A percentile compares a stretch with the other conserved stretches of the same genome.
These are phyloP conservation scores for Suhomyces bokatorum DNA, from an alignment of 1,139 yeast species.

Conservation along the genomic window DNA sequence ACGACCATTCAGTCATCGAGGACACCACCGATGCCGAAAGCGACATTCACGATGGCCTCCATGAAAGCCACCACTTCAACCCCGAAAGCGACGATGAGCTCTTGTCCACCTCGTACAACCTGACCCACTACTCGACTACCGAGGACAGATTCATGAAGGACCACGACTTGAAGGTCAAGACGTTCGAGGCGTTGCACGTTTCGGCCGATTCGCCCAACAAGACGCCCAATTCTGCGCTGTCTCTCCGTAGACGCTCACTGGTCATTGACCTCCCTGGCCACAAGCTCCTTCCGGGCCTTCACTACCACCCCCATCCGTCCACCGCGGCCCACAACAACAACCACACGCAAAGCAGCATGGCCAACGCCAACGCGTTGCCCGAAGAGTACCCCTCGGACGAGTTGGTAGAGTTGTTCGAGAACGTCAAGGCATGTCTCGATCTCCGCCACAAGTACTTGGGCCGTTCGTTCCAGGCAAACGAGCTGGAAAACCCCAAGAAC, in stretches of 20 bases:
- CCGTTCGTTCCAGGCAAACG: conserved; percentile 65
- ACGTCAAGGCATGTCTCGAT: conserved; percentile 71
- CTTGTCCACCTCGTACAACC: conserved; percentile 34
- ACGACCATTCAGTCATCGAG: conserved; percentile 5
- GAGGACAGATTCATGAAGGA: conserved; percentile 70
- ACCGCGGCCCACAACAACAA: conserved; percentile 18
- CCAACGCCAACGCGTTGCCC: conserved; percentile 55
- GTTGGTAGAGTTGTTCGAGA: conserved; percentile 65
- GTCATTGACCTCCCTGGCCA: conserved; percentile 51
- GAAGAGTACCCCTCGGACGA: conserved; percentile 71
- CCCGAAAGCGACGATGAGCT: conserved; percentile 31
- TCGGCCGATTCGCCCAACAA: conserved; percentile 14
- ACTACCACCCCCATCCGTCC: conserved; percentile 26
- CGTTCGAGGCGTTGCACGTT: conserved; percentile 54
- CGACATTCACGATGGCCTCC: conserved; percentile 6
- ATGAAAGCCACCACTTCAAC: conserved; percentile 16
- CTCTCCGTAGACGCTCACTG: conserved; percentile 48
- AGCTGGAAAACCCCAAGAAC: conserved; percentile 82
- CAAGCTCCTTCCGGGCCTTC: conserved; percentile 12
- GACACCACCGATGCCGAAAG: conserved; percentile 11
- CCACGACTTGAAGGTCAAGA: conserved; percentile 68
- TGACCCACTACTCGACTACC: conserved; percentile 63
- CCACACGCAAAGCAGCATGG: conserved; percentile 14
- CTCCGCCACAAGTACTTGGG: conserved; percentile 75
- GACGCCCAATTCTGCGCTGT: background rate